Evolutionary conservation across 1,139 yeast genomes (phyloP).

Genomic region (Sugiyamaella japonica): DNA sequence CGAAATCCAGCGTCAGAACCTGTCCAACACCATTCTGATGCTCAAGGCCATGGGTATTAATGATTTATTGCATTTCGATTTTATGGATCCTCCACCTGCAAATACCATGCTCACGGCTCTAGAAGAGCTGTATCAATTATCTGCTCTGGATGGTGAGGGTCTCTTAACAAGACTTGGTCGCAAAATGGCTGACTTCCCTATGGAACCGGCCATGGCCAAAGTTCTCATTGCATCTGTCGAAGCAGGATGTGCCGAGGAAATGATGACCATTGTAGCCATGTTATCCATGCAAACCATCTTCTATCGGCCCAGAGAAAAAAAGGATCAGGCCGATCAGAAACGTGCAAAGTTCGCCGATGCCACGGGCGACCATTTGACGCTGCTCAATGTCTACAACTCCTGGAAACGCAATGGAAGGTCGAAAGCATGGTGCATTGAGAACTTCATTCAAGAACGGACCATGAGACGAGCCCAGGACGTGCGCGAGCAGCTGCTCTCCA

Average conservation of each 20-base stretch:
- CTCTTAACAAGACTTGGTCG: slow-evolving; percentile 70
- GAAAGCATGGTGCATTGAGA: slow-evolving; percentile 76
- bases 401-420: slow-evolving; percentile 69
- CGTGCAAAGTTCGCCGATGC: slow-evolving; percentile 75
- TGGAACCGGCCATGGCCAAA: slow-evolving; percentile 90
- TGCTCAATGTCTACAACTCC: slow-evolving; percentile 73
- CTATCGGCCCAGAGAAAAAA: slow-evolving; percentile 79
- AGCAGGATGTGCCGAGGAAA: slow-evolving; percentile 76
- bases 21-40: slow-evolving; percentile 82
- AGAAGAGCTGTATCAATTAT: slow-evolving; percentile 77
- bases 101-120: slow-evolving; percentile 74
- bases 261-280: slow-evolving; percentile 87
- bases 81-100: slow-evolving; percentile 92
- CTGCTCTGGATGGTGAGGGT: slow-evolving; percentile 83
- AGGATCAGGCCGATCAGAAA: slow-evolving; percentile 71
- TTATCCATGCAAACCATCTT: slow-evolving; percentile 83
- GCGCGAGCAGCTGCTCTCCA: slow-evolving; percentile 62
- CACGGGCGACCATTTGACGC: slow-evolving; percentile 84
- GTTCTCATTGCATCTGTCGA: slow-evolving; percentile 75
- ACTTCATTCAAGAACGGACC: slow-evolving; percentile 79
- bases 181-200: slow-evolving; percentile 89
- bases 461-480: slow-evolving; percentile 79
- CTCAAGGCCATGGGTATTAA: slow-evolving; percentile 94
- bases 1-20: slow-evolving; percentile 88
- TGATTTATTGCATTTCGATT: slow-evolving; percentile 75